Conservation (phyloP, 768 basidiomycete genomes). For the Tylopilus subfusipes region DNA sequence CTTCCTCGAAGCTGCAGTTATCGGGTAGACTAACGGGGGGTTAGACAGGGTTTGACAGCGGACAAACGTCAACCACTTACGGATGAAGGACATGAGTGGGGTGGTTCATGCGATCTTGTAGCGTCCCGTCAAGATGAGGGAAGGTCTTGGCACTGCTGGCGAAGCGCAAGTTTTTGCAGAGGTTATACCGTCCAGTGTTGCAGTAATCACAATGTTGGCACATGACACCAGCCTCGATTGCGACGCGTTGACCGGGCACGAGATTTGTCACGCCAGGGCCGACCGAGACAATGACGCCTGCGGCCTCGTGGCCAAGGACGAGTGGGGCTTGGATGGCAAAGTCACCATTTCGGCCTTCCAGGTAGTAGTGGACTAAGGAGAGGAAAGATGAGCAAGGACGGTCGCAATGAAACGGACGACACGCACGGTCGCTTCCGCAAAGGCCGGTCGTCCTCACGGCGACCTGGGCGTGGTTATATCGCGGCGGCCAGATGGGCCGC, state of each 20-base stretch:
- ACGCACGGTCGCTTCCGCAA: slow-evolving; percentile 81
- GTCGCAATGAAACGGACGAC: background rate
- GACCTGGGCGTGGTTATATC: slow-evolving; percentile 73
- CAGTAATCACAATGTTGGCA: slow-evolving; percentile 76
- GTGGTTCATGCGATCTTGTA: slow-evolving; percentile 86
- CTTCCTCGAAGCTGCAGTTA: slow-evolving; percentile 69
- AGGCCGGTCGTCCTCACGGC: slow-evolving; percentile 80
- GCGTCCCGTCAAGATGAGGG: slow-evolving; percentile 90
- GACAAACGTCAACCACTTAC: slow-evolving; percentile 44
- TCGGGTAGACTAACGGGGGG: slow-evolving; percentile 63
- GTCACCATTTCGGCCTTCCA: slow-evolving; percentile 87
- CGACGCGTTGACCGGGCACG: slow-evolving; percentile 79
- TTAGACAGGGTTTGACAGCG: slow-evolving; percentile 8
- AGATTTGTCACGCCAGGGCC: slow-evolving; percentile 66
- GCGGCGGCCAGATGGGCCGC: slow-evolving; percentile 69
- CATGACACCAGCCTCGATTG: slow-evolving; percentile 90
- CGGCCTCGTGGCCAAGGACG: slow-evolving; percentile 90
- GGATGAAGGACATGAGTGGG: slow-evolving; percentile 83
- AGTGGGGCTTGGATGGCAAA: slow-evolving; percentile 84
- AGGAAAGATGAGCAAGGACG: background rate
- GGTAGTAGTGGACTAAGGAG: slow-evolving; percentile 81
- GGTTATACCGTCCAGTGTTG: slow-evolving; percentile 79
- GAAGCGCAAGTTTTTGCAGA: slow-evolving; percentile 89
- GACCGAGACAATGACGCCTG: slow-evolving; percentile 84
- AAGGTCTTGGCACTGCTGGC: slow-evolving; percentile 86